Base-by-base conservation (phyloP, 116 monocot species). In the Posidonia oceanica region DNA sequence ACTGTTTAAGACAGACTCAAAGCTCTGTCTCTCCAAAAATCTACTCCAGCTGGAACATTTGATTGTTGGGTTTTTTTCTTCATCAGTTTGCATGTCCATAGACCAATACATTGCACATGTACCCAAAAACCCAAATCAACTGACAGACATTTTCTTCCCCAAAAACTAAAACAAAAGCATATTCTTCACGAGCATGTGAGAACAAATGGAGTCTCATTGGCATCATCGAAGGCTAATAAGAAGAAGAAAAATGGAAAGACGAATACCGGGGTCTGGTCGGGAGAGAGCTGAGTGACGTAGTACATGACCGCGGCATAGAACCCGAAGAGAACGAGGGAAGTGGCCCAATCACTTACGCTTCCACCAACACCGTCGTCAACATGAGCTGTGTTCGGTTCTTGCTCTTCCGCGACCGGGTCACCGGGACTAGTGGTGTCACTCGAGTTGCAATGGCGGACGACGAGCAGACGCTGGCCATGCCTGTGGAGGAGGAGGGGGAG, bases 201-300 rank as follows among this genome's bases (percentile, higher is more conserved):
- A 48, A 48, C 48, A 12, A 48, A 48, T 48, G 48, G 5, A 48
- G 48, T 7, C 48, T 36, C 23, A 22, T 16, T 21, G 20, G 14
- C 15, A 39, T 57, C 12, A 12, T 3, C 3, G 23, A 3, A 7
- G 36, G 18, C 59, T 22, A 7, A 71, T n/a, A 39, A 44, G n/a
- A 22, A 61, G 3, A 20, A 61, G 4, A 71, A 61, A 51, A 22
- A 72, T 0, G 23, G 44, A 17, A 61, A 72, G 3, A 52, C 12
- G 10, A 58, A 51, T 80, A 96, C 96, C 74, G 96, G 96, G 13
- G 96, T 96, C 75, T 91, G 96, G 61, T 96, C 56, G 0, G 96
- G 96, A 1, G 91, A 51, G 39, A 96, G 85, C 74, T 64, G 80
- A 76, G 87, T 78, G 36, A 89, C 82, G 36, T 96, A 96, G 78